Evolutionary conservation across 306 rosid species (phyloP).

Genomic region (Hippophae gyantsensis): DNA sequence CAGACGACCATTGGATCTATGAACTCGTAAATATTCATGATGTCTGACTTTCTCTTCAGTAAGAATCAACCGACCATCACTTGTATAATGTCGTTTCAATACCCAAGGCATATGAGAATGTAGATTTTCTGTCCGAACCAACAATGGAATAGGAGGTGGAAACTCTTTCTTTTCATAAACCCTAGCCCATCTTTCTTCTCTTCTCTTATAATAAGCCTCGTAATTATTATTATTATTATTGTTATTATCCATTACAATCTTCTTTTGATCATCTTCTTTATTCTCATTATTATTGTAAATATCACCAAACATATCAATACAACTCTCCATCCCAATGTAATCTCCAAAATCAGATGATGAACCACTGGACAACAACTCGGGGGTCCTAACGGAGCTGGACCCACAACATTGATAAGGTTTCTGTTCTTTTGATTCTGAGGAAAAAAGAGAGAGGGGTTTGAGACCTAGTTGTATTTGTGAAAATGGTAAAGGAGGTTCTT

Average conservation of each 20-base stretch:
- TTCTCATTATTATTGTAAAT: neutral
- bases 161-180: conserved; percentile 17
- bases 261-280: neutral
- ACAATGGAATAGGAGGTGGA: conserved; percentile 58
- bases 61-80: conserved; percentile 53
- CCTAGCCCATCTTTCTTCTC: conserved; percentile 1
- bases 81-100: conserved; percentile 44
- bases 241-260: neutral
- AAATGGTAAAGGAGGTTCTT: no score
- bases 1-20: conserved; percentile 64
- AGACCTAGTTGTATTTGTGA: neutral
- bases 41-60: conserved; percentile 49
- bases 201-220: no score
- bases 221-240: neutral
- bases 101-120: conserved; percentile 62
- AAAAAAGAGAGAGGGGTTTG: neutral
- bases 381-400: conserved; percentile 1
- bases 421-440: neutral
- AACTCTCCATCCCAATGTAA: conserved; percentile 58
- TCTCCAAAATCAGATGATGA: conserved; percentile 15
- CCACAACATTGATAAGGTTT: neutral
- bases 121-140: conserved; percentile 53
- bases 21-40: conserved; percentile 52
- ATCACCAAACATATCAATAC: conserved; percentile 31
- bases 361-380: neutral